A percentile compares a stretch with the other conserved stretches of the same genome.
phyloP scores from a whole-genome alignment of 1,139 yeast species.

The Scheffersomyces titani region DNA sequence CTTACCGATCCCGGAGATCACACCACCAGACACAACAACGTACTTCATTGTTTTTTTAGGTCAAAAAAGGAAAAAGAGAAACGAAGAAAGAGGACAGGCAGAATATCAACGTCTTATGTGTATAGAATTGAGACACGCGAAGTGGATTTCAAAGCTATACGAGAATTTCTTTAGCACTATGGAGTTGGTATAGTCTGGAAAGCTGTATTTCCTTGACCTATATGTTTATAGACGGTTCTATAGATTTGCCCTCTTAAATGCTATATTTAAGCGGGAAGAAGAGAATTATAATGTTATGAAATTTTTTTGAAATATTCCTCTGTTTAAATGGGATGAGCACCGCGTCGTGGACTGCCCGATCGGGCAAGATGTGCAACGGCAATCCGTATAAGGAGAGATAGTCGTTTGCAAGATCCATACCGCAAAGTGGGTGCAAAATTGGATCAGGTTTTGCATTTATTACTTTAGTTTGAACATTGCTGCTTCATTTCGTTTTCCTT shows the following conservation, averaged over 20 bases:
- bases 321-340: neutral
- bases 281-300: neutral
- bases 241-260: conserved; percentile 48
- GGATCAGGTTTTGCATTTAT: too few relatives aligned
- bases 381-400: neutral
- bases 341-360: neutral
- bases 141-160: neutral
- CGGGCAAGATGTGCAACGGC: neutral
- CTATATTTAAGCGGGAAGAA: conserved; percentile 53
- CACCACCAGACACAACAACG: conserved; percentile 99
- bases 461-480: neutral
- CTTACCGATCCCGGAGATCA: conserved; percentile 97
- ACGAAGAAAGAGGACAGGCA: neutral
- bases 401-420: neutral
- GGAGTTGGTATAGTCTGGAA: neutral
- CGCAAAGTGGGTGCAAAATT: neutral
- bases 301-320: neutral
- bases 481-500: neutral
- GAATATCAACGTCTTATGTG: neutral
- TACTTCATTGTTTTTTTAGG: conserved; percentile 65
- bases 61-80: conserved; percentile 1
- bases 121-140: neutral
- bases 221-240: conserved; percentile 3
- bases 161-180: neutral
- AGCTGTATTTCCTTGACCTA: neutral